Evolutionary conservation across 179 eudicot species (phyloP).

Genomic region (Kewa caespitosa): DNA sequence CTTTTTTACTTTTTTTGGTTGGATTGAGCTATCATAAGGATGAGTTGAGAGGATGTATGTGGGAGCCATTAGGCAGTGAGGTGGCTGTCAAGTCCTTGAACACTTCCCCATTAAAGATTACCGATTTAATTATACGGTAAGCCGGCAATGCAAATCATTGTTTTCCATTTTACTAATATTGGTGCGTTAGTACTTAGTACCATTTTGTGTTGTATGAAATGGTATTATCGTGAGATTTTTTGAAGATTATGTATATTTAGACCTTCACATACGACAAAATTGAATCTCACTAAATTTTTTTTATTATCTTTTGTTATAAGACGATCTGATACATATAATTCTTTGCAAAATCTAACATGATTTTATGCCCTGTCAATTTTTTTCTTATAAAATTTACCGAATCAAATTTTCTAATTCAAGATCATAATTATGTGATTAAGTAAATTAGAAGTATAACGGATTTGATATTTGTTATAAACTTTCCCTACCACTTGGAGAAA

Average conservation of each 20-base stretch:
- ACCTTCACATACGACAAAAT: not conserved
- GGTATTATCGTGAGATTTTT: too few species aligned
- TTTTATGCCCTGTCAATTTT: too few species aligned
- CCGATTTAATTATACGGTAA: not conserved
- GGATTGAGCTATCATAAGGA: not conserved
- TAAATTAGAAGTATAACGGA: not conserved
- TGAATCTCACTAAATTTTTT: too few species aligned
- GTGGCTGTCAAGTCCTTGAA: conserved; percentile 22
- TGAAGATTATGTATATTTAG: too few species aligned
- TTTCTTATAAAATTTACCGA: too few species aligned
- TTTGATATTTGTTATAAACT: not conserved
- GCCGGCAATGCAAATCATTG: not conserved
- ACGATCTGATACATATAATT: too few species aligned
- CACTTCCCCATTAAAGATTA: conserved; percentile 10
- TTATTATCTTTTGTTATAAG: too few species aligned
- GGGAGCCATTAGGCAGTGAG: not conserved
- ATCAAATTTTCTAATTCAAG: too few species aligned
- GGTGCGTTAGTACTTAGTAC: not conserved
- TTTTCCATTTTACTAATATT: too few species aligned
- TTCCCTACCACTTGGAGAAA: not conserved
- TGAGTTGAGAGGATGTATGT: conserved; percentile 12
- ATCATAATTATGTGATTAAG: too few species aligned
- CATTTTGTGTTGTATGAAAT: too few species aligned
- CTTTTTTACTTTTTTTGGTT: not conserved
- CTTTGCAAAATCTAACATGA: too few species aligned